Evolutionary conservation across 768 basidiomycete species (phyloP).

Genomic region (Sarcodon aspratus): DNA sequence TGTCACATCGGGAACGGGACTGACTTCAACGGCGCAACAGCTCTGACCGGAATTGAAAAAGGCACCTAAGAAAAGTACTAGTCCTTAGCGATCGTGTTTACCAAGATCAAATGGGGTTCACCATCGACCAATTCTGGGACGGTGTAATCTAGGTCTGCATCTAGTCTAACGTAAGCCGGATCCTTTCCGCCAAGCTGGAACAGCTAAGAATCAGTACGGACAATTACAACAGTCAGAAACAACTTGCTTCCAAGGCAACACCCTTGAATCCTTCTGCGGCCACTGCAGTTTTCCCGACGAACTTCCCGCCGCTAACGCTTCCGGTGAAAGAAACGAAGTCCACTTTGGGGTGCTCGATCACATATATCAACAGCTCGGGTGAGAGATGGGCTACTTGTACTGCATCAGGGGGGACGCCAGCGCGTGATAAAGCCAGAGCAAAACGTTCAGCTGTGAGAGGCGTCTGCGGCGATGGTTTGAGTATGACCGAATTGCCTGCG

Average conservation of each 20-base stretch:
- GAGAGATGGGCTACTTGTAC: constrained; percentile 71
- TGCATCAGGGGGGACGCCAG: constrained; percentile 68
- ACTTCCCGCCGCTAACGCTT: constrained; percentile 64
- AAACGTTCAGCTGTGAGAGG: constrained; percentile 83
- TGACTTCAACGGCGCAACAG: constrained; percentile 86
- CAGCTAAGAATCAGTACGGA: constrained; percentile 2
- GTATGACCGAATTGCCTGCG: constrained; percentile 80
- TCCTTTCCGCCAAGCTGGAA: constrained; percentile 90
- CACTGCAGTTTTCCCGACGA: constrained; percentile 63
- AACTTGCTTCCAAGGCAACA: constrained; percentile 66
- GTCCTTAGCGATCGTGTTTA: neutral
- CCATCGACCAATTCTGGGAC: constrained; percentile 87
- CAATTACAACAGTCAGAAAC: too few relatives aligned
- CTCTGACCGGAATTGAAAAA: constrained; percentile 98
- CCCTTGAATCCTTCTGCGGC: constrained; percentile 68
- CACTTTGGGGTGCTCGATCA: constrained; percentile 53
- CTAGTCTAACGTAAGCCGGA: constrained; percentile 86
- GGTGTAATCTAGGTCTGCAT: constrained; percentile 78
- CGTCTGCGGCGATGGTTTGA: constrained; percentile 97
- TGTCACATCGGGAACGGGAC: constrained; percentile 3
- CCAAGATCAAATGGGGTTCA: constrained; percentile 16
- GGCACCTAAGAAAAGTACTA: constrained; percentile 44
- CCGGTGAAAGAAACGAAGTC: constrained; percentile 91
- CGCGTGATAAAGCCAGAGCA: constrained; percentile 50
- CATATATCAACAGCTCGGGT: constrained; percentile 44